These are phyloP conservation scores for Tolypocladium cylindrosporum DNA, from an alignment of 2,329 filamentous ascomycete genomes.

Conservation along the genomic window DNA sequence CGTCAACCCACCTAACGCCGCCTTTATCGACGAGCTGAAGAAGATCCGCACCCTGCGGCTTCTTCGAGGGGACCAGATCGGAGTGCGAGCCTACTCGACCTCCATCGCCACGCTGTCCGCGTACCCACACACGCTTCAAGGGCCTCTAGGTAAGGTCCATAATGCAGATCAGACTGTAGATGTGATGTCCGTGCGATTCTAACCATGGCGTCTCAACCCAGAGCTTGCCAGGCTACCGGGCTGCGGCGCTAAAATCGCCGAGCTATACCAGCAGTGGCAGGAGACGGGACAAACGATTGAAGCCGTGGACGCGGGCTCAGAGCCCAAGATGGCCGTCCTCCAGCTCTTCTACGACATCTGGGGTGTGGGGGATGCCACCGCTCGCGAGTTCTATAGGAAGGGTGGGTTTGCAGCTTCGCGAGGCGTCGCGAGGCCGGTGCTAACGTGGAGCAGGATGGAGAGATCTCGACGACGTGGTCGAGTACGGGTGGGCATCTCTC, in stretches of 20 bases:
- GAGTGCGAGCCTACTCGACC: conserved; percentile 77
- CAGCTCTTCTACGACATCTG: conserved; percentile 74
- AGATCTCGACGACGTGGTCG: conserved; percentile 76
- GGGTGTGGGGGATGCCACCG: conserved; percentile 80
- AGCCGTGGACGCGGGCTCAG: conserved; percentile 50
- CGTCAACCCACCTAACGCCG: conserved; percentile 57
- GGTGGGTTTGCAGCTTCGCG: conserved; percentile 15
- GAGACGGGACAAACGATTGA: conserved; percentile 50
- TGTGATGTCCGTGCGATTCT: neutral
- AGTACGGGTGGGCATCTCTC: conserved; percentile 67
- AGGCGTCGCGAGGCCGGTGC: neutral
- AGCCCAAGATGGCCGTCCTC: conserved; percentile 55
- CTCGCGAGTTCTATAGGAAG: conserved; percentile 68
- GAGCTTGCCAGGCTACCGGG: conserved; percentile 57
- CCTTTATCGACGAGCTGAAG: conserved; percentile 64
- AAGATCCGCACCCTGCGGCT: conserved; percentile 63
- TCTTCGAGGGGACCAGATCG: conserved; percentile 66
- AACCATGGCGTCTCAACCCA: conserved; percentile 8
- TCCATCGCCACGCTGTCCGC: conserved; percentile 76
- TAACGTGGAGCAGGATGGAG: conserved; percentile 49
- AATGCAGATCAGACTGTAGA: no score
- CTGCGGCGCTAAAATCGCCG: conserved; percentile 70
- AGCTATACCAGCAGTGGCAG: conserved; percentile 67
- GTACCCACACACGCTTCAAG: conserved; percentile 51
- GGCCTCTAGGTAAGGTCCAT: conserved; percentile 26